These are phyloP conservation scores for Leishmania tarentolae DNA, from an alignment of 208 protist species.

Conservation along the genomic window DNA sequence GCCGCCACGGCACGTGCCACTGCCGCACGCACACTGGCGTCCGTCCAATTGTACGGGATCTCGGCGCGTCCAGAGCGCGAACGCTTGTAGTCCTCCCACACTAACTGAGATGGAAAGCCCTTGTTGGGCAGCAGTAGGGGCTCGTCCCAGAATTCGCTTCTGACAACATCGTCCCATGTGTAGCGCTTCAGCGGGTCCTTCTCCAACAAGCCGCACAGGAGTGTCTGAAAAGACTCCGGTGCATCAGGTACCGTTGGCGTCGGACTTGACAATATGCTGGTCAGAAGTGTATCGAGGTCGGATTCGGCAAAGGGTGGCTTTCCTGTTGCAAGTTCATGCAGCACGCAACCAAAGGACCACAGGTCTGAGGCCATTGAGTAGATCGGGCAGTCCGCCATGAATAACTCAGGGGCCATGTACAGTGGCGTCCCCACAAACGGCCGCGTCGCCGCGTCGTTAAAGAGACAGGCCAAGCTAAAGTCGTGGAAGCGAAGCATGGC, in stretches of 20 bases:
- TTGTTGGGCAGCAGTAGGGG: constrained; percentile 29
- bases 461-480: constrained; percentile 85
- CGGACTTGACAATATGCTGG: constrained; percentile 76
- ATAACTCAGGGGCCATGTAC: constrained; percentile 96
- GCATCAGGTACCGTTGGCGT: constrained; percentile 37
- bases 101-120: constrained; percentile 58
- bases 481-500: constrained; percentile 92
- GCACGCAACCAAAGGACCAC: constrained; percentile 94
- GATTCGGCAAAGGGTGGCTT: constrained; percentile 94
- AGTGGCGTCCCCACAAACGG: constrained; percentile 79
- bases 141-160: constrained; percentile 84
- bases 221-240: constrained; percentile 62
- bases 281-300: constrained; percentile 91
- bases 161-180: constrained; percentile 80
- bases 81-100: constrained; percentile 58
- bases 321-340: constrained; percentile 92
- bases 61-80: constrained; percentile 4
- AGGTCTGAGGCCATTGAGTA: constrained; percentile 92
- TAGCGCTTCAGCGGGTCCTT: constrained; percentile 83
- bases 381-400: constrained; percentile 60
- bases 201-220: constrained; percentile 71
- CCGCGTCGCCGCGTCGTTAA: constrained; percentile 38
- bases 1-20: constrained; percentile 39
- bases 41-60: constrained; percentile 25
- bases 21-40: constrained; percentile 31